Evolutionary conservation across 768 basidiomycete genomes (phyloP).

Genomic region (Suillus paluster): DNA sequence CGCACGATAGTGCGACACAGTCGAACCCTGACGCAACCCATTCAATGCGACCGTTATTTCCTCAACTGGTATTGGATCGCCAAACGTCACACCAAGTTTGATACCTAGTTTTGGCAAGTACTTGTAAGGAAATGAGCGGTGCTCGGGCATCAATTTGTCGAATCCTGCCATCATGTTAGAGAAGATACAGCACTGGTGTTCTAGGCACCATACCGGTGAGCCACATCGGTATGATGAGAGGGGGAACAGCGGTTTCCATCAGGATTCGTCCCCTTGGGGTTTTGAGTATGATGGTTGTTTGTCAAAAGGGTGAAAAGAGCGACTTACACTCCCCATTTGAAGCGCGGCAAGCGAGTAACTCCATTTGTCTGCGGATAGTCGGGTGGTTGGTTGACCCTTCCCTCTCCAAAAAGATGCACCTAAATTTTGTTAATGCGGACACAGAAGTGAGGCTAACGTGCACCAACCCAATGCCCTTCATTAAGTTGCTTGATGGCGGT

Average conservation of each 20-base stretch:
- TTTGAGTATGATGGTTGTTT: neutral
- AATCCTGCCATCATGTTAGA: conserved; percentile 53
- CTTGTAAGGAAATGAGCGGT: conserved; percentile 74
- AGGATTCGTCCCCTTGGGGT: conserved; percentile 75
- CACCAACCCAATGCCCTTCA: conserved; percentile 82
- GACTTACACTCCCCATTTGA: conserved; percentile 96
- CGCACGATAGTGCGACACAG: conserved; percentile 7
- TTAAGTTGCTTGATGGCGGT: conserved; percentile 81
- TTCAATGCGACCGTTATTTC: conserved; percentile 35
- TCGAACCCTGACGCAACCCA: conserved; percentile 4
- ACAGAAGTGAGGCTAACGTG: neutral
- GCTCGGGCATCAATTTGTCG: conserved; percentile 90
- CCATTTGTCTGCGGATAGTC: conserved; percentile 50
- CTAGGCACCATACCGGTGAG: conserved; percentile 60
- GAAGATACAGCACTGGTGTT: neutral
- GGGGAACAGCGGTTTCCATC: conserved; percentile 67
- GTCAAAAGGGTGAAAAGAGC: conserved; percentile 2
- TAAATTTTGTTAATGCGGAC: conserved; percentile 32
- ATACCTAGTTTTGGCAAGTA: conserved; percentile 67
- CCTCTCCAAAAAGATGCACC: conserved; percentile 93
- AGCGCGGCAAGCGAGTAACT: conserved; percentile 61
- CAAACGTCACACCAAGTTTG: conserved; percentile 77
- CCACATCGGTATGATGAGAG: conserved; percentile 92
- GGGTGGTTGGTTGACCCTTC: conserved; percentile 81
- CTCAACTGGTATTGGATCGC: conserved; percentile 63